Conservation (phyloP, 352 stramenopile species). For the Pythium guiyangense region DNA sequence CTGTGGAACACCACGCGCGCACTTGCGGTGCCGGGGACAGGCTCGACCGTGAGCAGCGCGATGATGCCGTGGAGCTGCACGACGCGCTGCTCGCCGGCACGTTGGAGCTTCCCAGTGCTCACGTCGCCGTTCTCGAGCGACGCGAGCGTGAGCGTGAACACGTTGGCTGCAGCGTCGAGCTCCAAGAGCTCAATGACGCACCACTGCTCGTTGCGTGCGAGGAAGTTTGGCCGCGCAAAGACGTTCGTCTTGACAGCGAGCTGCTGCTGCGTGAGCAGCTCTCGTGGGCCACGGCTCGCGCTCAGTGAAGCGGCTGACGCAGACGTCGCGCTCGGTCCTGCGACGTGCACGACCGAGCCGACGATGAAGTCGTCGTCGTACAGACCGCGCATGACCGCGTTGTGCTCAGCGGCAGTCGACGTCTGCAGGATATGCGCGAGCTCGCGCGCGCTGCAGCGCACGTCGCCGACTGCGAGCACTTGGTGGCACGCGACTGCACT, state of each 20-base stretch:
- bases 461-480: slow-evolving; percentile 12
- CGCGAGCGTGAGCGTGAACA: slow-evolving; percentile 11
- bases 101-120: neutral
- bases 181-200: slow-evolving; percentile 24
- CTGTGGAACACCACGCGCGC: slow-evolving; percentile 31
- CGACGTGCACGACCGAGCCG: slow-evolving; percentile 31
- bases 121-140: neutral
- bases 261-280: slow-evolving; percentile 4
- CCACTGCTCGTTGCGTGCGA: slow-evolving; percentile 30
- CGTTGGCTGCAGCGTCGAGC: neutral
- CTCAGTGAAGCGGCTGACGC: neutral
- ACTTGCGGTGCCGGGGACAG: slow-evolving; percentile 7
- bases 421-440: slow-evolving; percentile 17
- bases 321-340: no score
- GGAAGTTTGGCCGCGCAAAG: slow-evolving; percentile 25
- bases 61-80: neutral
- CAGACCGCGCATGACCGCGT: slow-evolving; percentile 29
- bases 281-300: neutral
- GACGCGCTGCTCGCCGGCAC: no score
- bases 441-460: slow-evolving; percentile 14
- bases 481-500: slow-evolving; percentile 2
- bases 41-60: slow-evolving; percentile 16
- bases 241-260: slow-evolving; percentile 29
- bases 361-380: slow-evolving; percentile 47
- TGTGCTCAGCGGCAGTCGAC: slow-evolving; percentile 27